phyloP scores from a whole-genome alignment of 2,329 filamentous ascomycete species.

The Verticillium longisporum region DNA sequence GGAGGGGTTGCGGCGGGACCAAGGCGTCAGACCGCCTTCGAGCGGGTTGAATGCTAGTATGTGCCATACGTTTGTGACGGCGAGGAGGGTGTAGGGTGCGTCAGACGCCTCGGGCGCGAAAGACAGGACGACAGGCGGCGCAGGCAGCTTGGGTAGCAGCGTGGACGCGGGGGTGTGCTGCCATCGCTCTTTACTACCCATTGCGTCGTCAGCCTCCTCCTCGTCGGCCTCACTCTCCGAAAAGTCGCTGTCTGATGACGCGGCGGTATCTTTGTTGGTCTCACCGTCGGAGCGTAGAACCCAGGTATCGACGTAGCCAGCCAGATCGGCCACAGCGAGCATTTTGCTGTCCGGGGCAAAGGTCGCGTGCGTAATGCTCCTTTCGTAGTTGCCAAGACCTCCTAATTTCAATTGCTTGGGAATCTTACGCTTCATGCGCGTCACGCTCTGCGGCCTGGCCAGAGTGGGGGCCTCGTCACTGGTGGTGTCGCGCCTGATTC shows the following conservation, averaged over 20 bases:
- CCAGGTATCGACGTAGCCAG: slow-evolving; percentile 86
- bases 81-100: slow-evolving; percentile 41
- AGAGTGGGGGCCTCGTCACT: slow-evolving; percentile 13
- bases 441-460: slow-evolving; percentile 38
- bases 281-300: slow-evolving; percentile 45
- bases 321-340: slow-evolving; percentile 72
- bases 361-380: slow-evolving; percentile 63
- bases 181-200: slow-evolving; percentile 57
- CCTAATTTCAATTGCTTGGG: slow-evolving; percentile 53
- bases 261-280: slow-evolving; percentile 18
- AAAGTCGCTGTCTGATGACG: slow-evolving; percentile 14
- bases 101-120: slow-evolving; percentile 49
- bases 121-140: slow-evolving; percentile 59
- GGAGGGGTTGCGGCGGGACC: slow-evolving; percentile 80
- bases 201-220: slow-evolving; percentile 30
- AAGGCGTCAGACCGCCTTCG: slow-evolving; percentile 71
- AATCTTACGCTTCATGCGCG: slow-evolving; percentile 45
- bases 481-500: slow-evolving; percentile 23
- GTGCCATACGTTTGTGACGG: slow-evolving; percentile 50
- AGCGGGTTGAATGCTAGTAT: slow-evolving; percentile 74
- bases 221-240: slow-evolving; percentile 33
- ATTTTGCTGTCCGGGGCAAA: slow-evolving; percentile 79
- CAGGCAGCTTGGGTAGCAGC: slow-evolving; percentile 61
- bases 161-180: slow-evolving; percentile 62
- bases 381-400: slow-evolving; percentile 68